Percentiles rank a stretch among this genome's conserved stretches.
Conservation (phyloP, 2,329 filamentous ascomycete species). For the Diaporthe nobilis region DNA sequence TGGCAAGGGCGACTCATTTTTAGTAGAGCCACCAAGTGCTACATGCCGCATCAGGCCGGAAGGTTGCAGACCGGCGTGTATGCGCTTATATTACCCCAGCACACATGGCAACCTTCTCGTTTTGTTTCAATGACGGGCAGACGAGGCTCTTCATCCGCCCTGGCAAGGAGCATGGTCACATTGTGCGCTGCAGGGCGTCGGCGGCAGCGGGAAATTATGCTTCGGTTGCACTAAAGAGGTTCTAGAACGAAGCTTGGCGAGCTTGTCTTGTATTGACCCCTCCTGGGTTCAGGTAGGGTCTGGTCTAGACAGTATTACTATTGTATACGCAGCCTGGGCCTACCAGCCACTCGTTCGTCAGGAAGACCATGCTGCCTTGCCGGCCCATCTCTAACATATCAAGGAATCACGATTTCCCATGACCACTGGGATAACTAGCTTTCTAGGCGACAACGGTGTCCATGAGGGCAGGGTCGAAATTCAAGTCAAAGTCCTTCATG, state of each 20-base stretch:
- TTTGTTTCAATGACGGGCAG: neutral
- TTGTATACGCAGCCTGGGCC: neutral
- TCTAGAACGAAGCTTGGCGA: conserved; percentile 8
- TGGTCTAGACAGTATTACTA: neutral
- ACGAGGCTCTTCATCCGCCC: neutral
- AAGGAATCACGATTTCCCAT: neutral
- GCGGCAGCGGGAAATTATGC: neutral
- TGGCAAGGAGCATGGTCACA: neutral
- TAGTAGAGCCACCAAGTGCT: neutral
- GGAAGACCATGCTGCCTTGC: neutral
- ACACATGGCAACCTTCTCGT: neutral
- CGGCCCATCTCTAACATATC: neutral
- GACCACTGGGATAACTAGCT: too few relatives aligned
- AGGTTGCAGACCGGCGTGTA: neutral
- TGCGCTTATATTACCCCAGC: neutral
- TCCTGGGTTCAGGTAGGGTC: conserved; percentile 5
- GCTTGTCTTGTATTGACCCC: neutral
- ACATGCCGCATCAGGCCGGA: conserved; percentile 21
- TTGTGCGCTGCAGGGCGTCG: neutral
- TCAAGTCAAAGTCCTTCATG: conserved; percentile 66
- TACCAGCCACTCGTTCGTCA: neutral
- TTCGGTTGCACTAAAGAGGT: neutral
- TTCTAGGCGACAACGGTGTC: conserved; percentile 34
- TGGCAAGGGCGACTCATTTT: neutral
- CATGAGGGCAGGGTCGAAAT: conserved; percentile 45